Percentiles rank a stretch among this genome's conserved stretches.
Conservation (phyloP, 345 rosid genomes). For the Ailanthus altissimus region DNA sequence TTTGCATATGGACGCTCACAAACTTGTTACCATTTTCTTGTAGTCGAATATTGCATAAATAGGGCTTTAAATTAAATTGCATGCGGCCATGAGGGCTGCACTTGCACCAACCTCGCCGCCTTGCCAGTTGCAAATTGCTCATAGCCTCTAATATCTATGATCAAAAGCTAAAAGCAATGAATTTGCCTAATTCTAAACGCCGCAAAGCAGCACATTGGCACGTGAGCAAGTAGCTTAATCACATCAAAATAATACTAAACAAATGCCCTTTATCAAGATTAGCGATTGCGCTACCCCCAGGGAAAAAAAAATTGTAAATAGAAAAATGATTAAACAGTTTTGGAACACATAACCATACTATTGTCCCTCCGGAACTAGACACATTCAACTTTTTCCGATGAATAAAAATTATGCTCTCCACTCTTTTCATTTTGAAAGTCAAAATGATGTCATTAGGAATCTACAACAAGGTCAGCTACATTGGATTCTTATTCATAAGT, state of each 20-base stretch:
- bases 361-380: constrained; percentile 45
- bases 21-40: too few species aligned
- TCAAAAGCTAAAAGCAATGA: too few species aligned
- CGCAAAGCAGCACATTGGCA: constrained; percentile 31
- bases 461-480: constrained; percentile 21
- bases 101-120: not conserved
- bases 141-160: not conserved
- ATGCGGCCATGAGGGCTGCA: not conserved
- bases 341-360: constrained; percentile 28
- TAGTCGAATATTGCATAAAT: too few species aligned
- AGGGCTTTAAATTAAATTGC: too few species aligned
- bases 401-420: constrained; percentile 33
- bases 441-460: constrained; percentile 1
- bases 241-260: not conserved
- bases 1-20: too few species aligned
- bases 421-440: constrained; percentile 20
- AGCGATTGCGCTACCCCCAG: constrained; percentile 21
- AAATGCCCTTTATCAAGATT: constrained; percentile 18
- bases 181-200: not conserved
- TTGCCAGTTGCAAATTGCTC: not conserved
- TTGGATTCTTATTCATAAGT: constrained; percentile 10
- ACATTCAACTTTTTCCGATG: constrained; percentile 29
- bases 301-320: not conserved
- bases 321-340: not conserved
- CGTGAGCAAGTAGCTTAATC: constrained; percentile 18